Evolutionary conservation across 2,329 filamentous ascomycete species (phyloP), one percentile per base, ranked within the genome.

Genomic region (Cordyceps cateniannulata): DNA sequence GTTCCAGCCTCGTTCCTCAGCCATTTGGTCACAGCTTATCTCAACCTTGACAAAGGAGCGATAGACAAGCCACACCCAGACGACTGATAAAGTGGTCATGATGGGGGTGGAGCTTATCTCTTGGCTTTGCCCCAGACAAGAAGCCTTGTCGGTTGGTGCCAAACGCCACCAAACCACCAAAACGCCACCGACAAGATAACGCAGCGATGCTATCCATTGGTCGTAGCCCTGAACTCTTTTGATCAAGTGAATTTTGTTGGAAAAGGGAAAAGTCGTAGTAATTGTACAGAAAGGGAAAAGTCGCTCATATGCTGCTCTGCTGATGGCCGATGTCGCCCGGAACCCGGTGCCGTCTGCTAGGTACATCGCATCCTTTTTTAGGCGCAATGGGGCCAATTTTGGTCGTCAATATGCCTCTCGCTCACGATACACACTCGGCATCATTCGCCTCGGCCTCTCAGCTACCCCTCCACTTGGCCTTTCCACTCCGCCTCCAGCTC

Each of bases 401-500:
- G 22, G 29, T 8, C 38, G 3, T 18, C 10, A 27, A 4, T 12
- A 38, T 22, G 24, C 24, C 24, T 16, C 10, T 16, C 10, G 52
- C 38, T 54, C 38, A 3, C 9, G 27, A 20, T 38, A 38, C 9
- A 38, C 9, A 2, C n/a, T 38, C 2, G 16, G n/a, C 7, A 16
- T 44, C 22, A 27, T 29, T 29, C 24, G 5, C 1, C n/a, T 35
- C 32, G 32, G 29, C 38, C 3, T 22, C 6, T 3, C 20, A 29
- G 18, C 35, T 24, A 58, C 12, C 22, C 20, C 29, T 42, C 58
- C 49, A 60, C n/a, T 56, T 72, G 68, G 3, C 50, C 60, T 42
- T 63, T 68, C 73, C 73, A 80, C 57, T 75, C 67, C 7, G 70
- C 67, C 63, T 80, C 75, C 56, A 83, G 69, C 62, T 79, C 76